phyloP scores from a whole-genome alignment of 352 stramenopile species.

The Globisporangium paddicum region DNA sequence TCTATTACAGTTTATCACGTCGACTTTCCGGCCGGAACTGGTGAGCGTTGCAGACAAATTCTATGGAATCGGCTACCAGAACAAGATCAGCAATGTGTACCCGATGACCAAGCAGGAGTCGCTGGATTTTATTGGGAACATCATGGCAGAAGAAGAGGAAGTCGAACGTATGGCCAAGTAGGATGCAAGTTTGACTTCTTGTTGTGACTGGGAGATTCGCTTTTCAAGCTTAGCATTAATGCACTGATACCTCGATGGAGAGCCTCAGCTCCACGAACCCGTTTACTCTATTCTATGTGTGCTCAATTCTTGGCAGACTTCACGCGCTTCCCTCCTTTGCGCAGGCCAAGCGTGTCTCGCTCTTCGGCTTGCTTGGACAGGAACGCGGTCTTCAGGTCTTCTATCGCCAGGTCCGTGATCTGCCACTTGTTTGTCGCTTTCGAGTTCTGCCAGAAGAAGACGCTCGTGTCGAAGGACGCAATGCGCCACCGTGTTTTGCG shows the following conservation, averaged over 20 bases:
- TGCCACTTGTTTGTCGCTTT: constrained; percentile 66
- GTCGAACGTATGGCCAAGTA: constrained; percentile 37
- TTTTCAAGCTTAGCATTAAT: not conserved
- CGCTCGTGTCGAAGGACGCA: constrained; percentile 93
- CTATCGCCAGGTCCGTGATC: constrained; percentile 51
- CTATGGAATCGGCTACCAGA: constrained; percentile 98
- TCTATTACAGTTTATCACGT: constrained; percentile 92
- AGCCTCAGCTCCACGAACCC: not conserved
- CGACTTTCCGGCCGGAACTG: constrained; percentile 99
- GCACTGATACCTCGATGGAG: not conserved
- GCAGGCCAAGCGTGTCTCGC: constrained; percentile 56
- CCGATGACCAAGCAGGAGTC: constrained; percentile 96
- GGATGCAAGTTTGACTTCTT: not conserved
- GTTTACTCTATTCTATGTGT: constrained; percentile 7
- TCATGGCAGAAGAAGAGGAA: constrained; percentile 86
- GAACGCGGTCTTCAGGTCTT: constrained; percentile 55
- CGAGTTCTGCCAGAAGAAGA: constrained; percentile 95
- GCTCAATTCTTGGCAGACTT: constrained; percentile 24
- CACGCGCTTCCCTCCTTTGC: constrained; percentile 69
- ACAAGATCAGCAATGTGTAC: constrained; percentile 96
- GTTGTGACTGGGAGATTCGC: not conserved
- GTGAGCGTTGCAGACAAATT: constrained; percentile 96
- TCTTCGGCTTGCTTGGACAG: constrained; percentile 78
- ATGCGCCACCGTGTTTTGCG: constrained; percentile 86
- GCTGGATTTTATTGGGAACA: constrained; percentile 94